Evolutionary conservation across 2,329 filamentous ascomycete species (phyloP).

Genomic region (Fusarium sp.): DNA sequence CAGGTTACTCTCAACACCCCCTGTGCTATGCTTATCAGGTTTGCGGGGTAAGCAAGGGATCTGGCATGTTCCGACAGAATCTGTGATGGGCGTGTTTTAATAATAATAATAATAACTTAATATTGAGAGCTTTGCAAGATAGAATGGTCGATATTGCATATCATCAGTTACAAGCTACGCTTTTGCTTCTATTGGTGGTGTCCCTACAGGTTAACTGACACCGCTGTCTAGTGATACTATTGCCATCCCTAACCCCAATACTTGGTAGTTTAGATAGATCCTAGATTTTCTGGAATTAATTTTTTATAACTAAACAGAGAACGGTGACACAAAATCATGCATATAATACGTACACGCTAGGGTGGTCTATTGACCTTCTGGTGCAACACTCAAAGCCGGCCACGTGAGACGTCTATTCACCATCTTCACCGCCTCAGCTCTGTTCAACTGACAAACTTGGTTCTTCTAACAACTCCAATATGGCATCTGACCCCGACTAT

Average conservation of each 20-base stretch:
- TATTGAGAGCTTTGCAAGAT: neutral
- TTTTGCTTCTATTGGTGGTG: too few species aligned
- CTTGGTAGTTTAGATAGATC: too few species aligned
- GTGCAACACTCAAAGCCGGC: neutral
- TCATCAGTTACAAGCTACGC: too few species aligned
- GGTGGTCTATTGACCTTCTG: neutral
- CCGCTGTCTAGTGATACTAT: too few species aligned
- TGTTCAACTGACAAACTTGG: neutral
- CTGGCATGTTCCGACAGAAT: neutral
- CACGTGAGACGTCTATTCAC: neutral
- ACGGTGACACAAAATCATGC: neutral
- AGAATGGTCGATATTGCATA: too few species aligned
- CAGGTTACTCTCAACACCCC: neutral
- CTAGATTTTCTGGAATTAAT: too few species aligned
- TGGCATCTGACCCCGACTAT: conserved; percentile 42
- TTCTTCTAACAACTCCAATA: conserved; percentile 5
- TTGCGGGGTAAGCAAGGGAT: neutral
- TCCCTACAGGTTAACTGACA: too few species aligned
- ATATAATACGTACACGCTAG: neutral
- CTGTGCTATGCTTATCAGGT: neutral
- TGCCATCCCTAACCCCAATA: too few species aligned
- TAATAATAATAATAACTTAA: neutral
- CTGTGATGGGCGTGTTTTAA: neutral
- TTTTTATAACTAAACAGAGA: neutral
- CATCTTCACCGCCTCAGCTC: neutral